These are phyloP conservation scores for Narthecium ossifragum DNA, from an alignment of 106 monocot species.

Conservation along the genomic window DNA sequence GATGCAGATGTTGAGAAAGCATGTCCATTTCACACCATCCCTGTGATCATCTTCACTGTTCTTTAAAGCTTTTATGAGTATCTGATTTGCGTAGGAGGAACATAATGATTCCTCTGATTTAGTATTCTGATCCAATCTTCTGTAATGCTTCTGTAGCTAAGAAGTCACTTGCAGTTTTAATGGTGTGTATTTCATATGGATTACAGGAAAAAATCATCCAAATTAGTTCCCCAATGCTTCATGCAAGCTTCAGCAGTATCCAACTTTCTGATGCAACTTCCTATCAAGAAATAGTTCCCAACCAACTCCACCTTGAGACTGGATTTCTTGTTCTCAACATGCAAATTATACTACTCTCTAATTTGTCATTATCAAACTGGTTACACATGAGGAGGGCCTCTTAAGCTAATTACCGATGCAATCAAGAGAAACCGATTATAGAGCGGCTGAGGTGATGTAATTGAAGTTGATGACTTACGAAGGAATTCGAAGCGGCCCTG, in stretches of 20 bases:
- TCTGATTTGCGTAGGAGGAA: background rate
- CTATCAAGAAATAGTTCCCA: background rate
- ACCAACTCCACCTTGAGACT: constrained; percentile 1
- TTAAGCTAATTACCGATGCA: background rate
- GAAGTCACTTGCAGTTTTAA: background rate
- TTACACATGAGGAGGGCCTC: background rate
- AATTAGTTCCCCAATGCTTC: background rate
- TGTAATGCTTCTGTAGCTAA: background rate
- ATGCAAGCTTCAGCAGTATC: too few species aligned
- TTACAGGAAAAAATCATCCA: background rate
- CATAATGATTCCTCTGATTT: background rate
- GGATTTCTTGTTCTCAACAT: background rate
- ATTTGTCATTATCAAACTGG: background rate
- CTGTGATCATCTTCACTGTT: too few species aligned
- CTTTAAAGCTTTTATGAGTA: too few species aligned
- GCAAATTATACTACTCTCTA: background rate
- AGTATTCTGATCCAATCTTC: background rate
- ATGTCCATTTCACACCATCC: too few species aligned
- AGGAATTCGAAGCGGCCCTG: too few species aligned
- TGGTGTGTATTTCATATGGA: background rate
- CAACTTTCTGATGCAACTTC: constrained; percentile 7
- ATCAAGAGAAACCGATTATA: too few species aligned
- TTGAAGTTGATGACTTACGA: too few species aligned
- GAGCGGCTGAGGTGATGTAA: background rate
- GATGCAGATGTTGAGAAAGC: too few species aligned